Evolutionary conservation across 1,284 basidiomycete genomes (phyloP), one percentile per base, ranked within the genome.

Genomic region (Irpex rosettiformis): DNA sequence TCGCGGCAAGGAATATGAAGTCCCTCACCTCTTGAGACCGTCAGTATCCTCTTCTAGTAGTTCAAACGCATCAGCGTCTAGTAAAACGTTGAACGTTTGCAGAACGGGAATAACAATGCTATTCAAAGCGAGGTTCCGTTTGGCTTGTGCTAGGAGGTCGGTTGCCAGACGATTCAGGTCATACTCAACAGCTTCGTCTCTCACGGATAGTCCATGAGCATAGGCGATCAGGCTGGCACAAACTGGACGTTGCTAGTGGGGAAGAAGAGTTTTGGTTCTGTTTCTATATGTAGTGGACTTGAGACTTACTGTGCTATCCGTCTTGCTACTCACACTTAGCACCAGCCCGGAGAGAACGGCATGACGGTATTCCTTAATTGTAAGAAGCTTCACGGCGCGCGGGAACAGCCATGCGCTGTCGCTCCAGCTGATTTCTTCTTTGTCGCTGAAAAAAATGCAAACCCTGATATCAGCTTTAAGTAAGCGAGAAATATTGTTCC

Each of bases 261-360:
- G 43, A 1, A 22, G 16, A 37, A 16, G 16, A 16, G 16, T 16
- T 57, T 4, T n/a, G 60, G 45, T 40, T 64, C 54, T 65, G 55
- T 33, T 47, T 61, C 56, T 52, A 37, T n/a, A 49, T 52, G 30
- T 27, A 29, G 25, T 6, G 25, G n/a, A 28, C 28, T 47, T 29
- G 13, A 49, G 3, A 74, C 88, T 73, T 68, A 94, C 93, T 8
- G 87, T 90, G 65, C 88, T 91, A 62, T 89, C 86, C 3, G 91
- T 92, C 71, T 85, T 88, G 69, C 91, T 89, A 37, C 88, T 89
- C 29, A 91, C 77, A 62, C 90, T 93, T 56, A 91, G 75, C 2
- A 94, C 78, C 3, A 95, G 72, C 0, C 94, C 94, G 4, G 80
- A 76, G 21, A 96, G 76, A 27, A 96, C 67, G n/a, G 77, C 67